These are phyloP conservation scores for Phytopythium chamaehyphon DNA, from an alignment of 352 stramenopile species.

Conservation along the genomic window DNA sequence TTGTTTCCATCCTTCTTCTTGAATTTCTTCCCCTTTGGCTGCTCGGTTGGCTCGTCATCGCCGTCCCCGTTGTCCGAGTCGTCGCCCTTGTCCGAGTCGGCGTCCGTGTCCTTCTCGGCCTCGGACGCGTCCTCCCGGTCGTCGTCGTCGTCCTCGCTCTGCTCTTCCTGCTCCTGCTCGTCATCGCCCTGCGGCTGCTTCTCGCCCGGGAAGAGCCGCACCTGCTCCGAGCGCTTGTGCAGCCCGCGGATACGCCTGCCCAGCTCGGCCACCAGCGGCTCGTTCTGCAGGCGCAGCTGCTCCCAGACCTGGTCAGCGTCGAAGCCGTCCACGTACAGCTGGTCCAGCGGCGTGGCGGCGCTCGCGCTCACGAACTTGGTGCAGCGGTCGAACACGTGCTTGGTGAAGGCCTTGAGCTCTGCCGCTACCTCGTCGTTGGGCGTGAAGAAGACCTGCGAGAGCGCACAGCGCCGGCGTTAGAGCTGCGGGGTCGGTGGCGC, in stretches of 20 bases:
- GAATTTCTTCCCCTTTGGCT: constrained; percentile 27
- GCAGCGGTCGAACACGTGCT: constrained; percentile 78
- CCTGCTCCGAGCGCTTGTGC: constrained; percentile 48
- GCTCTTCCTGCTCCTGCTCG: constrained; percentile 17
- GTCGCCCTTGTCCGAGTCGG: constrained; percentile 12
- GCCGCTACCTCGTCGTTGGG: constrained; percentile 56
- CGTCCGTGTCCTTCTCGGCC: constrained; percentile 19
- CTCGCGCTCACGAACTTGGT: constrained; percentile 52
- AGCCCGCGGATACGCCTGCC: constrained; percentile 68
- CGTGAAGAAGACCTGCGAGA: constrained; percentile 67
- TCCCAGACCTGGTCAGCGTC: constrained; percentile 85
- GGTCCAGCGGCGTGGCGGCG: constrained; percentile 47
- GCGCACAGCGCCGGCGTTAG: not conserved
- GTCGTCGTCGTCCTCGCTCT: constrained; percentile 10
- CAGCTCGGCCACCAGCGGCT: constrained; percentile 60
- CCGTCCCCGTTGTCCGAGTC: constrained; percentile 4
- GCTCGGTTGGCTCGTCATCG: constrained; percentile 8
- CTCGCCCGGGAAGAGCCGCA: constrained; percentile 57
- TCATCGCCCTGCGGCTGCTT: constrained; percentile 30
- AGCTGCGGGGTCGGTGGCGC: too few species aligned
- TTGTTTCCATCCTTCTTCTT: constrained; percentile 25
- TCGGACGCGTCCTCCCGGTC: constrained; percentile 12
- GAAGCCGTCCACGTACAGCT: constrained; percentile 82
- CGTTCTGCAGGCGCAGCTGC: constrained; percentile 81
- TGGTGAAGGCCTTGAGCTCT: constrained; percentile 70